These are phyloP conservation scores for Suillus discolor DNA, from an alignment of 768 basidiomycete species.

Conservation along the genomic window DNA sequence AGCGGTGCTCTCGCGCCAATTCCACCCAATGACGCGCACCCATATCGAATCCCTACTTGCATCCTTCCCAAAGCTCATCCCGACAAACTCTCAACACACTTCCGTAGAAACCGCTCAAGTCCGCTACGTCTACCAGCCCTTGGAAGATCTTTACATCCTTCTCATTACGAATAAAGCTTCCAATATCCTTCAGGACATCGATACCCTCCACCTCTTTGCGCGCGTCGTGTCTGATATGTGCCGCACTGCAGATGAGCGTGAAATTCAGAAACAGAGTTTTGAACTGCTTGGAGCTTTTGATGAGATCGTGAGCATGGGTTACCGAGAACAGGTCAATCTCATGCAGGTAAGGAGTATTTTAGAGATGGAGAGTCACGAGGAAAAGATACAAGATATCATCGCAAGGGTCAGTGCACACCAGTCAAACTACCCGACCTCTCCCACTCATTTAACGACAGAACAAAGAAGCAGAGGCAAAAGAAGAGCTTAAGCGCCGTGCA, in stretches of 20 bases:
- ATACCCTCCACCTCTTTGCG: conserved; percentile 92
- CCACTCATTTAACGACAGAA: conserved; percentile 52
- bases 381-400: conserved; percentile 98
- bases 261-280: conserved; percentile 89
- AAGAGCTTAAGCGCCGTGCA: conserved; percentile 96
- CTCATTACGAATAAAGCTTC: conserved; percentile 98
- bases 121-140: conserved; percentile 94
- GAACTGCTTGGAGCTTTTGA: conserved; percentile 96
- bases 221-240: conserved; percentile 93
- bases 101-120: conserved; percentile 96
- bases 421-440: not conserved
- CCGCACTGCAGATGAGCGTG: conserved; percentile 82
- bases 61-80: conserved; percentile 97
- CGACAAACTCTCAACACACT: conserved; percentile 92
- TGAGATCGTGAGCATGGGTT: conserved; percentile 92
- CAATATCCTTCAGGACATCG: conserved; percentile 98
- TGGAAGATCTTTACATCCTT: conserved; percentile 96
- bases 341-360: conserved; percentile 78
- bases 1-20: conserved; percentile 97
- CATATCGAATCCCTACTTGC: conserved; percentile 95
- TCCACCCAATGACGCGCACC: conserved; percentile 88
- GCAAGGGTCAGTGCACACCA: conserved; percentile 63
- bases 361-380: conserved; percentile 92
- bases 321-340: conserved; percentile 75
- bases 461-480: conserved; percentile 99